Evolutionary conservation across 73 alveolate genomes (phyloP).

Genomic region (Durusdinium trenchii): DNA sequence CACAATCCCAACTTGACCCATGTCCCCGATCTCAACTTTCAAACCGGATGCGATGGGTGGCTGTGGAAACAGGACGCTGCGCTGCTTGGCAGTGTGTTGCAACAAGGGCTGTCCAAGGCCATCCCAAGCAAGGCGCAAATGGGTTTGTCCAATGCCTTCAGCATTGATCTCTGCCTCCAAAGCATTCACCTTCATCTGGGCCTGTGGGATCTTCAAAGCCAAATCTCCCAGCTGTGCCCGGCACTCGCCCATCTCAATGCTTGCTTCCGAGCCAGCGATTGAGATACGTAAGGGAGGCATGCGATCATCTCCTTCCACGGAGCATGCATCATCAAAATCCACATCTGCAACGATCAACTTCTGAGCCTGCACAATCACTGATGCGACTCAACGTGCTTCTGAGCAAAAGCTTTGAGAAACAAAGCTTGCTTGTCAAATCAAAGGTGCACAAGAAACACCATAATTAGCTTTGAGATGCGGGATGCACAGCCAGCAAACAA

Average conservation of each 20-base stretch:
- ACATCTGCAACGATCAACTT: constrained; percentile 21
- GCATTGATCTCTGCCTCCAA: constrained; percentile 64
- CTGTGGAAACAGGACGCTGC: constrained; percentile 73
- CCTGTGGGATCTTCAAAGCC: constrained; percentile 67
- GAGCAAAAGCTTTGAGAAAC: no score
- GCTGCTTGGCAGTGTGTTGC: constrained; percentile 83
- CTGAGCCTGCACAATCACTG: neutral
- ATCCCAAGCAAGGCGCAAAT: constrained; percentile 21
- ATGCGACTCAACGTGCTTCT: no score
- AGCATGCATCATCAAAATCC: neutral
- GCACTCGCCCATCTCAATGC: constrained; percentile 68
- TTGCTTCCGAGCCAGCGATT: constrained; percentile 68
- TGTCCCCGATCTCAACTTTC: constrained; percentile 72
- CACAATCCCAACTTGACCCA: constrained; percentile 70
- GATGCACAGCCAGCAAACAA: neutral
- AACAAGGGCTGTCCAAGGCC: constrained; percentile 78
- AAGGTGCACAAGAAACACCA: no score
- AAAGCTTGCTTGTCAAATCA: no score
- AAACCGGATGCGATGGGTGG: constrained; percentile 73
- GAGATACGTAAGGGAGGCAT: constrained; percentile 56
- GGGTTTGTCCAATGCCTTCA: constrained; percentile 65
- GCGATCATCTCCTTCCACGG: constrained; percentile 59
- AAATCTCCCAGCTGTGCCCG: constrained; percentile 85
- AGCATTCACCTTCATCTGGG: constrained; percentile 23
- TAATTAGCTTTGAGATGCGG: no score